Base-by-base conservation (phyloP, 345 rosid genomes). In the Eucalyptus polybractea region DNA sequence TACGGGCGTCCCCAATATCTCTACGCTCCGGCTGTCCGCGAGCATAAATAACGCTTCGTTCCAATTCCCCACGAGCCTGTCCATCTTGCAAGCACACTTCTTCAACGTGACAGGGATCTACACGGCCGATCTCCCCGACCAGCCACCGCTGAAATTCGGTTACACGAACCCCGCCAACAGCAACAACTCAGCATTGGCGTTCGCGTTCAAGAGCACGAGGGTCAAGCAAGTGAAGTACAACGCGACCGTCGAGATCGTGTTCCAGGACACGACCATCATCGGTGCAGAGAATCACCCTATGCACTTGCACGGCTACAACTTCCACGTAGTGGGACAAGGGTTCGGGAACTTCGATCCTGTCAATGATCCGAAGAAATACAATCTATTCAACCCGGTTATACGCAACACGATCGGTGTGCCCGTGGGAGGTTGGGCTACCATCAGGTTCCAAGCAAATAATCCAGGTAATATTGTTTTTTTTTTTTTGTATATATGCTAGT, bases 31-130 rank as follows among this genome's bases (percentile, higher is more conserved):
- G 87, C 67, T 93, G 65, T 90, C 99, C 1, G 97, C 99, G 13
- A 94, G 93, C 51, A 94, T 97, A 98, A 97, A 91, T 94, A 97
- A 97, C 45, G 89, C 86, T 10, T 97, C 99, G 1, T 96, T 97
- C 88, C 89, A 67, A 42, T 2, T 80, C 7, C 98, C 99, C 0
- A 93, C 91, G 33, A 62, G 69, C 10, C 29, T 95, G 86, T 95
- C 98, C 1, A 19, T 96, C 56, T 67, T 97, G 53, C 93, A 97
- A 89, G 98, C 98, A 14, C 92, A 92, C 88, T 95, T 86, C 62
- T 90, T 65, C 95, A 92, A 93, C 54, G 92, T 94, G 6, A 40
- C 62, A 2, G 98, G 97, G 24, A 80, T 97, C 44, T 97, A 94
- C 94, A 95, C 95, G 17, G 53, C 93, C 4, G 92, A 95, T 90